Conservation (phyloP, 2,329 filamentous ascomycete genomes). For the Nectriaceae sp. region DNA sequence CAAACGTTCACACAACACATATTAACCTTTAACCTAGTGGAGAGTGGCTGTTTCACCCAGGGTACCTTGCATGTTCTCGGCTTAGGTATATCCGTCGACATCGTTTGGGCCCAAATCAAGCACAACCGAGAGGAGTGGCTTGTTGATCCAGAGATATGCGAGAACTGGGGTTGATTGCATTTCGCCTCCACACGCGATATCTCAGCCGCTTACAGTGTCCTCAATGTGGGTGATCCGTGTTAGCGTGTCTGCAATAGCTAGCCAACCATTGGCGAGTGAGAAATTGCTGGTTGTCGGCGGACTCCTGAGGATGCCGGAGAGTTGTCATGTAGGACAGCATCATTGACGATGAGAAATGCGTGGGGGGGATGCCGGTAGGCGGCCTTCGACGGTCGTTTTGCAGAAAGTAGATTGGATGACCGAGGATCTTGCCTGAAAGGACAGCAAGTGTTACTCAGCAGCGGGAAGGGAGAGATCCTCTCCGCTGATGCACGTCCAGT, state of each 20-base stretch:
- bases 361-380: slow-evolving; percentile 18
- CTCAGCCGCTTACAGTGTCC: slow-evolving; percentile 20
- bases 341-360: slow-evolving; percentile 11
- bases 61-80: slow-evolving; percentile 21
- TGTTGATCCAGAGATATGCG: slow-evolving; percentile 14
- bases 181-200: slow-evolving; percentile 12
- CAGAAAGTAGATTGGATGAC: slow-evolving; percentile 15
- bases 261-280: slow-evolving; percentile 23
- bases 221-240: slow-evolving; percentile 15
- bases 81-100: slow-evolving; percentile 11
- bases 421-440: slow-evolving; percentile 24
- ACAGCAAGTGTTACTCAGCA: slow-evolving; percentile 21
- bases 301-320: slow-evolving; percentile 17
- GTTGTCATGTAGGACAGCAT: slow-evolving; percentile 21
- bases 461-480: slow-evolving; percentile 22
- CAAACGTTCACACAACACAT: slow-evolving; percentile 13
- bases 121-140: slow-evolving; percentile 25
- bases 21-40: slow-evolving; percentile 18
- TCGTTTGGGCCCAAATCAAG: slow-evolving; percentile 21
- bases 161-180: slow-evolving; percentile 12
- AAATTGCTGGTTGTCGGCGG: slow-evolving; percentile 11
- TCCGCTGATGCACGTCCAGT: slow-evolving; percentile 16
- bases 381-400: slow-evolving; percentile 15
- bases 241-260: slow-evolving; percentile 16
- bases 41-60: slow-evolving; percentile 23